Evolutionary conservation across 495 filamentous ascomycete genomes (phyloP).

Genomic region (Aspergillus cavernicola): DNA sequence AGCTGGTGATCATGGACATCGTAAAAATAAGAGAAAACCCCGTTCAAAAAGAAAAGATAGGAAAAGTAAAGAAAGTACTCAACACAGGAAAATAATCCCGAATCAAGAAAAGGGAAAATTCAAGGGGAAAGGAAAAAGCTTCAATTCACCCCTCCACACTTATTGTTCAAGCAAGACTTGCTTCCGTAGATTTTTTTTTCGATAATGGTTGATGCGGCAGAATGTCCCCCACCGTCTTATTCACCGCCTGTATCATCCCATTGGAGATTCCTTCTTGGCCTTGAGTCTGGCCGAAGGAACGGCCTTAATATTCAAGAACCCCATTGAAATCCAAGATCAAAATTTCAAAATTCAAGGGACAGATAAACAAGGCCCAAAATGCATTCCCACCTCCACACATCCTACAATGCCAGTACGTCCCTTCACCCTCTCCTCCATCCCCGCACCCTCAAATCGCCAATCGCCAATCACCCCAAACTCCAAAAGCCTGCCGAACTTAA

Average conservation of each 20-base stretch:
- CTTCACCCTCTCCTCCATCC: background rate
- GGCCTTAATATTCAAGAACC: too few species aligned
- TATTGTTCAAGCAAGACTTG: background rate
- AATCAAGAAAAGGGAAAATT: background rate
- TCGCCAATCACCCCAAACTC: too few species aligned
- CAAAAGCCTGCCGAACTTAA: too few species aligned
- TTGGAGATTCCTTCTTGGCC: constrained; percentile 8
- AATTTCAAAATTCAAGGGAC: too few species aligned
- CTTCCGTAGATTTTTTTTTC: constrained; percentile 28
- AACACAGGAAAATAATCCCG: background rate
- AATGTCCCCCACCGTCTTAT: constrained; percentile 16
- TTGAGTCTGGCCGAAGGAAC: too few species aligned
- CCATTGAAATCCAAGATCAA: too few species aligned
- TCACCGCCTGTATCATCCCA: background rate
- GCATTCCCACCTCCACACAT: constrained; percentile 96
- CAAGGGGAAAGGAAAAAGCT: background rate
- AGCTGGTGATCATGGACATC: constrained; percentile 92
- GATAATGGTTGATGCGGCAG: constrained; percentile 27
- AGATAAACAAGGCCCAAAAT: constrained; percentile 56
- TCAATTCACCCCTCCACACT: constrained; percentile 2
- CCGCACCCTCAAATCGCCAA: background rate
- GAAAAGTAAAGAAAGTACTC: constrained; percentile 6
- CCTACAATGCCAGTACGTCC: constrained; percentile 74
- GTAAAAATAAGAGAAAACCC: constrained; percentile 9
- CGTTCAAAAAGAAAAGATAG: constrained; percentile 7